phyloP scores from a whole-genome alignment of 2,329 filamentous ascomycete species.

The Huntiella omanensis region DNA sequence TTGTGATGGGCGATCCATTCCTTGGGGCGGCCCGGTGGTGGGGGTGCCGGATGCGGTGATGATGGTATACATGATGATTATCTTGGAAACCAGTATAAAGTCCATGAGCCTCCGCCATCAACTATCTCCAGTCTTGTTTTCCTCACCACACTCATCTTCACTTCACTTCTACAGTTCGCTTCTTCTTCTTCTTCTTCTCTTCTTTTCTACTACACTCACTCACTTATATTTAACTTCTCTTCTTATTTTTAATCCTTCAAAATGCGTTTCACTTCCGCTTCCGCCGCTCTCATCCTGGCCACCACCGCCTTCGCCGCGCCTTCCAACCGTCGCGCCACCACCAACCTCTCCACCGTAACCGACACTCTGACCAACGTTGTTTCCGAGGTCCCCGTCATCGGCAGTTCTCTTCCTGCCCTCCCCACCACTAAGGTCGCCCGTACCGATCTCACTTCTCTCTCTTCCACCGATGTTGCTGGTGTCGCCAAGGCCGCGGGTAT shows the following conservation, averaged over 20 bases:
- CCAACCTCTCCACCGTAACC: background rate
- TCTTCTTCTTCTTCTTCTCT: background rate
- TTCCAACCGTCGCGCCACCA: background rate
- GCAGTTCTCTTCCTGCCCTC: background rate
- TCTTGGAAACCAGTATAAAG: background rate
- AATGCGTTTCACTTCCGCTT: conserved; percentile 9
- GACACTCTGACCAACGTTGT: background rate
- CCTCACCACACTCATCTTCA: conserved; percentile 5
- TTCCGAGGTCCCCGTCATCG: background rate
- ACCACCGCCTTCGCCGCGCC: conserved; percentile 7
- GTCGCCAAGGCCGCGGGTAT: background rate
- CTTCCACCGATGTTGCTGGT: background rate
- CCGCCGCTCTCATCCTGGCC: conserved; percentile 2
- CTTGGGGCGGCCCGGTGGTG: too few relatives aligned
- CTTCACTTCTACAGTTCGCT: conserved; percentile 1
- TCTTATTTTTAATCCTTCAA: conserved; percentile 3
- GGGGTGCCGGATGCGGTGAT: too few relatives aligned
- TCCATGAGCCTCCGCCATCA: background rate
- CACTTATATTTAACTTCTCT: background rate
- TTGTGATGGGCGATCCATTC: too few relatives aligned
- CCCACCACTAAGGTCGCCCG: background rate
- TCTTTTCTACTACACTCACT: conserved; percentile 1
- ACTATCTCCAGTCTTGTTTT: conserved; percentile 1
- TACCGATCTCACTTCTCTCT: background rate
- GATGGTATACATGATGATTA: background rate